Evolutionary conservation across 331 rosid genomes (phyloP).

Genomic region (Stylosanthes scabra): DNA sequence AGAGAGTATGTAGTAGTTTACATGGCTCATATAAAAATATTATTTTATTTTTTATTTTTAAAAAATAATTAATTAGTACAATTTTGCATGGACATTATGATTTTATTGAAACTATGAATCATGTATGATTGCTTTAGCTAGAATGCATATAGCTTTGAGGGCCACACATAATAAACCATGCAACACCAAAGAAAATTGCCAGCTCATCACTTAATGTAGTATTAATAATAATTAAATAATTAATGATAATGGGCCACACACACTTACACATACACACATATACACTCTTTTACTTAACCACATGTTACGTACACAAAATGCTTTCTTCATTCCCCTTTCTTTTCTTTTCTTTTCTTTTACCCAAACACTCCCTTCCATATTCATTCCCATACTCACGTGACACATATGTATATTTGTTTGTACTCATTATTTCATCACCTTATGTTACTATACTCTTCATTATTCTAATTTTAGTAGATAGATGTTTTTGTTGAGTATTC

Average conservation of each 20-base stretch:
- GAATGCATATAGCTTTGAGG: constrained; percentile 36
- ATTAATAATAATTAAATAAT: constrained; percentile 4
- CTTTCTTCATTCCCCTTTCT: constrained; percentile 28
- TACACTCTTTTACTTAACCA: constrained; percentile 24
- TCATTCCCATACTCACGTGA: constrained; percentile 30
- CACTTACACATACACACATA: no score
- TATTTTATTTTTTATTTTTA: no score
- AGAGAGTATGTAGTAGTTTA: background rate
- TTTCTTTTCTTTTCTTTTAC: background rate
- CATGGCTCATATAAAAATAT: constrained; percentile 13
- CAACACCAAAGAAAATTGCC: constrained; percentile 45
- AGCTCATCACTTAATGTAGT: constrained; percentile 49
- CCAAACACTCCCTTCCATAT: background rate
- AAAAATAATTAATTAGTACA: no score
- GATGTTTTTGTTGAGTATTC: background rate
- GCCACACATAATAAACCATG: constrained; percentile 41
- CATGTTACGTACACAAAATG: constrained; percentile 47
- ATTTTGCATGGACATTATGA: constrained; percentile 55
- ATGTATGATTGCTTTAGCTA: constrained; percentile 45
- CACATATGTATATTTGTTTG: constrained; percentile 32
- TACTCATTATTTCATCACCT: background rate
- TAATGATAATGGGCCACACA: constrained; percentile 34
- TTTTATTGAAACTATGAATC: constrained; percentile 18
- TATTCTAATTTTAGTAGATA: background rate
- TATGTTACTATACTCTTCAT: no score